Conservation (phyloP, 176 grass and related monocot genomes). For the Alopecurus myosuroides region DNA sequence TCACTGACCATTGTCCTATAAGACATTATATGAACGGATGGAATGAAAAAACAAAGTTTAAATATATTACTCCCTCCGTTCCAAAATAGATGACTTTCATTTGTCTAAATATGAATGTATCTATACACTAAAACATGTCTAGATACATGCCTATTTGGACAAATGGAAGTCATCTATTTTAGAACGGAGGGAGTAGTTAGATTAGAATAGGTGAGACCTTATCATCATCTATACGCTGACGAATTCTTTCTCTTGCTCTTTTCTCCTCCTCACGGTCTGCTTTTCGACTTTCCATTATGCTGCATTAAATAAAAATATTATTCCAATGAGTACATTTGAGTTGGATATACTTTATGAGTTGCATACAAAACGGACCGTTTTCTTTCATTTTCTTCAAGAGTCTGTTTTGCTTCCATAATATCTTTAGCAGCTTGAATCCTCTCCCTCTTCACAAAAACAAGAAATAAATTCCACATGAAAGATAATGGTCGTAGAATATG, state of each 20-base stretch:
- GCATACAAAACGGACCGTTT: constrained; percentile 53
- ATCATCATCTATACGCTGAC: constrained; percentile 61
- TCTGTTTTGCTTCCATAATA: constrained; percentile 60
- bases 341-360: background rate
- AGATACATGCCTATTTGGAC: too few relatives aligned
- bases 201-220: constrained; percentile 43
- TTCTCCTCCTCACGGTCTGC: constrained; percentile 80
- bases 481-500: background rate
- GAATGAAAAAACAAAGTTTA: background rate
- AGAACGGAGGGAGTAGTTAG: too few relatives aligned
- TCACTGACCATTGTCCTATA: background rate
- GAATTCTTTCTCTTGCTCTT: constrained; percentile 75
- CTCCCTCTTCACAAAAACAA: constrained; percentile 42
- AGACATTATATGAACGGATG: background rate
- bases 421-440: constrained; percentile 65
- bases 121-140: too few relatives aligned
- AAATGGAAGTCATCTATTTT: too few relatives aligned
- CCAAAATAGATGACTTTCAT: too few relatives aligned
- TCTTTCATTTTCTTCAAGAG: constrained; percentile 75
- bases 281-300: constrained; percentile 53
- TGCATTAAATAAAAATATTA: constrained; percentile 35
- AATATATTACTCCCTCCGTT: too few relatives aligned
- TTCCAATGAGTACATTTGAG: background rate
- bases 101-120: too few relatives aligned
- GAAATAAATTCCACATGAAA: constrained; percentile 11